Evolutionary conservation across 371 early-diverging fungal genomes (phyloP).

Genomic region (Mortierella sp.): DNA sequence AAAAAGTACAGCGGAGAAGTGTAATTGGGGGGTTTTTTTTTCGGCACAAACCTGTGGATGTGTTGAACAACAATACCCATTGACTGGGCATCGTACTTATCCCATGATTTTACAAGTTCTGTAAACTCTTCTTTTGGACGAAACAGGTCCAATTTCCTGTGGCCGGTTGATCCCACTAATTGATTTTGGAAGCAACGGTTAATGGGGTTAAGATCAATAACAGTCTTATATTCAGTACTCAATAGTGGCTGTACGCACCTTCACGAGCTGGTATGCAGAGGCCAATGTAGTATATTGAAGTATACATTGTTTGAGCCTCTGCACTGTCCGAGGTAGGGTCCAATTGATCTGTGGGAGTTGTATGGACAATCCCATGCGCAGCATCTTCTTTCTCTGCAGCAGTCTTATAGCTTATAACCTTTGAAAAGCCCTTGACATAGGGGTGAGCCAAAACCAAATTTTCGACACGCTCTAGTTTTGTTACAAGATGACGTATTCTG

Average conservation of each 20-base stretch:
- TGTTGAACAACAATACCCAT: slow-evolving; percentile 82
- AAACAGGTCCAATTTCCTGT: slow-evolving; percentile 75
- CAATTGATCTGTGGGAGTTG: slow-evolving; percentile 44
- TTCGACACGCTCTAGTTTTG: slow-evolving; percentile 89
- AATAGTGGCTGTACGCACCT: slow-evolving; percentile 50
- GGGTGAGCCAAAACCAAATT: slow-evolving; percentile 90
- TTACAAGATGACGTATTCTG: slow-evolving; percentile 90
- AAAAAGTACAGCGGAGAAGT: background rate
- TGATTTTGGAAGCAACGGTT: background rate
- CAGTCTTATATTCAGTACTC: no score
- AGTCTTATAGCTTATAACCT: slow-evolving; percentile 69
- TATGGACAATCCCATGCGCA: slow-evolving; percentile 69
- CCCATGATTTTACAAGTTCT: slow-evolving; percentile 84
- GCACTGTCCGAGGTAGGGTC: slow-evolving; percentile 53
- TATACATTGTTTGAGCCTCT: slow-evolving; percentile 64
- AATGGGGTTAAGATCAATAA: background rate
- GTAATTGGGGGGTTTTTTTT: background rate
- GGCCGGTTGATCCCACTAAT: slow-evolving; percentile 60
- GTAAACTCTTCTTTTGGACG: slow-evolving; percentile 88
- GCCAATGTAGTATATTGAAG: slow-evolving; percentile 93
- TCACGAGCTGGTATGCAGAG: slow-evolving; percentile 71
- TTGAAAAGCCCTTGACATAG: slow-evolving; percentile 90
- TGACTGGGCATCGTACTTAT: slow-evolving; percentile 72
- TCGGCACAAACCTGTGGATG: slow-evolving; percentile 73
- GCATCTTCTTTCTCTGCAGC: slow-evolving; percentile 76